Percentiles rank a stretch among this genome's conserved stretches.
Conservation (phyloP, 371 early-diverging fungal genomes). For the Encephalitozoon hellem region DNA sequence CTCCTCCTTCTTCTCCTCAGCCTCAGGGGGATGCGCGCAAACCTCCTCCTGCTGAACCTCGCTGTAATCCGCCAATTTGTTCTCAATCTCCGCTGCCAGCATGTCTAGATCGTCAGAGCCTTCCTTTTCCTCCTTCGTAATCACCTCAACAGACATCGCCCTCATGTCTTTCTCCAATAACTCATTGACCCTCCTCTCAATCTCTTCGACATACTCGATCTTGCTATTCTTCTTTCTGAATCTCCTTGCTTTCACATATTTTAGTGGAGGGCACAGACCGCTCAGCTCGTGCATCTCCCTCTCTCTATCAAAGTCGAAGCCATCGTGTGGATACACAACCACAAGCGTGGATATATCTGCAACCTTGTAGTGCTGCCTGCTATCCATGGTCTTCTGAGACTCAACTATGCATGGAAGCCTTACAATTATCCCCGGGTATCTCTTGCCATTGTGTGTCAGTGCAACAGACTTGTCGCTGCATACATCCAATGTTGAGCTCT, state of each 20-base stretch:
- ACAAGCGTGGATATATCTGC: slow-evolving; percentile 65
- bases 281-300: slow-evolving; percentile 16
- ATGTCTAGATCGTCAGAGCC: slow-evolving; percentile 52
- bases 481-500: slow-evolving; percentile 15
- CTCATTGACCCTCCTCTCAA: slow-evolving; percentile 75
- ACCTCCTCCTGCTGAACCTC: not conserved
- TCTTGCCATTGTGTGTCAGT: slow-evolving; percentile 13
- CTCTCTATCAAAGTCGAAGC: slow-evolving; percentile 34
- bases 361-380: slow-evolving; percentile 86
- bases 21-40: not conserved
- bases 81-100: slow-evolving; percentile 56
- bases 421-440: slow-evolving; percentile 62
- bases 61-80: slow-evolving; percentile 34
- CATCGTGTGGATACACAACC: slow-evolving; percentile 41
- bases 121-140: slow-evolving; percentile 59
- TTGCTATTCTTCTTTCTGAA: slow-evolving; percentile 74
- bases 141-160: slow-evolving; percentile 64
- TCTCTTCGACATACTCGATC: slow-evolving; percentile 66
- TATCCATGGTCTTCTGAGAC: slow-evolving; percentile 81
- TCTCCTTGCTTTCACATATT: slow-evolving; percentile 70
- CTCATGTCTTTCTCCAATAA: slow-evolving; percentile 71
- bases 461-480: not conserved
- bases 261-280: slow-evolving; percentile 79
- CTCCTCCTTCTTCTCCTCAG: not conserved
- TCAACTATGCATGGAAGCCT: slow-evolving; percentile 89